phyloP scores from a whole-genome alignment of 2,329 filamentous ascomycete genomes.

The Coniosporium tulheliwenetii region DNA sequence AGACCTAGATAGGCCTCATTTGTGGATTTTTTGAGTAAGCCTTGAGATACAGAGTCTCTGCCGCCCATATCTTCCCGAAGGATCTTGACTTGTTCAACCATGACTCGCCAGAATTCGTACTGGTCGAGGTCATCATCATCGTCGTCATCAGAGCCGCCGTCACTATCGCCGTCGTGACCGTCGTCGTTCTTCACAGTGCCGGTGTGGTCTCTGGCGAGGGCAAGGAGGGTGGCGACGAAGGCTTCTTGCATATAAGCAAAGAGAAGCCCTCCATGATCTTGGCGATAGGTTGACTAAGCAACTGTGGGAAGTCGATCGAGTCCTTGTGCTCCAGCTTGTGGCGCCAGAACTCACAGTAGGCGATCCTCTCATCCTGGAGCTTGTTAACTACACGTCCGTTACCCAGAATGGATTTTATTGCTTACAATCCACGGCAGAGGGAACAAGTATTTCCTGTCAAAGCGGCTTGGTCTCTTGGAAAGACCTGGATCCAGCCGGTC shows the following conservation, averaged over 20 bases:
- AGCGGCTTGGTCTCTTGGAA: constrained; percentile 28
- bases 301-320: constrained; percentile 24
- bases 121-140: constrained; percentile 30
- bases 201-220: constrained; percentile 10
- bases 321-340: constrained; percentile 19
- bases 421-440: constrained; percentile 15
- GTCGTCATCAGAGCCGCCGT: constrained; percentile 12
- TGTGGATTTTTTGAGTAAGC: too few relatives aligned
- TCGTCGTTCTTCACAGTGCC: not conserved
- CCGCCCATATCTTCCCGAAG: constrained; percentile 41
- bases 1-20: too few relatives aligned
- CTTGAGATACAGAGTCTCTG: too few relatives aligned
- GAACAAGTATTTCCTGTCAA: constrained; percentile 33
- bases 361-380: constrained; percentile 16
- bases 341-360: constrained; percentile 30
- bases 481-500: constrained; percentile 23
- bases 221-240: constrained; percentile 23
- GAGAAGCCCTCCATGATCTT: constrained; percentile 26
- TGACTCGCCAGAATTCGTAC: constrained; percentile 42
- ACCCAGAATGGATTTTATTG: constrained; percentile 5
- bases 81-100: constrained; percentile 47
- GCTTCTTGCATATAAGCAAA: constrained; percentile 31
- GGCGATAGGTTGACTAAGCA: constrained; percentile 22
- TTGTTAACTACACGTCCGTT: not conserved
- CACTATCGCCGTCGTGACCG: not conserved